Evolutionary conservation across 768 basidiomycete genomes (phyloP).

Genomic region (Agrocybe chaxingu): DNA sequence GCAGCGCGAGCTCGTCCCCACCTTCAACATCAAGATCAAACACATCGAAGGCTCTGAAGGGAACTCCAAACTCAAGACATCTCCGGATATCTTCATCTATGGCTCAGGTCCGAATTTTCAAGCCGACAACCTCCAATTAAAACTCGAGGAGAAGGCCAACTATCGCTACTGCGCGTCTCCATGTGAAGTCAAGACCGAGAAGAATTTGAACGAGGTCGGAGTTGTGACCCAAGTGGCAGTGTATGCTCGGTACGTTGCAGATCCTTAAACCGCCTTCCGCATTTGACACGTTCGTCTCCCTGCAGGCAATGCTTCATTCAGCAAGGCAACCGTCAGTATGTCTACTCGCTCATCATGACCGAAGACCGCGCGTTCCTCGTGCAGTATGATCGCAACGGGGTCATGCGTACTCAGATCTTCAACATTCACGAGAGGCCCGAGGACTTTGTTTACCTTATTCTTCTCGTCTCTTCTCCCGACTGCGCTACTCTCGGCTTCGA

Average conservation of each 20-base stretch:
- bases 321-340: slow-evolving; percentile 17
- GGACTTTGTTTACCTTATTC: slow-evolving; percentile 16
- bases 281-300: background rate
- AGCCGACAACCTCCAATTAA: background rate
- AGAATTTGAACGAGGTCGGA: background rate
- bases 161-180: background rate
- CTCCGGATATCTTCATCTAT: slow-evolving; percentile 4
- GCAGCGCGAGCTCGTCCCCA: background rate
- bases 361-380: slow-evolving; percentile 5
- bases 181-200: slow-evolving; percentile 1
- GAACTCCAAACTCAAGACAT: background rate
- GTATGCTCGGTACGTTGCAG: slow-evolving; percentile 11
- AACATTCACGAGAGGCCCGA: slow-evolving; percentile 15
- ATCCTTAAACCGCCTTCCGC: background rate
- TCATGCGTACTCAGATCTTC: slow-evolving; percentile 5
- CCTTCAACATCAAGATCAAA: background rate
- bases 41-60: background rate
- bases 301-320: slow-evolving; percentile 17
- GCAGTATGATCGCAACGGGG: slow-evolving; percentile 18
- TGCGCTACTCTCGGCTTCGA: slow-evolving; percentile 18
- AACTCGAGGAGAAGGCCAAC: background rate
- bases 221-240: slow-evolving; percentile 7
- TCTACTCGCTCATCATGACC: slow-evolving; percentile 14
- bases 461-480: slow-evolving; percentile 13
- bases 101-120: background rate